These are phyloP conservation scores for Ligustrum vulgare DNA, from an alignment of 257 asterid species.

Conservation along the genomic window DNA sequence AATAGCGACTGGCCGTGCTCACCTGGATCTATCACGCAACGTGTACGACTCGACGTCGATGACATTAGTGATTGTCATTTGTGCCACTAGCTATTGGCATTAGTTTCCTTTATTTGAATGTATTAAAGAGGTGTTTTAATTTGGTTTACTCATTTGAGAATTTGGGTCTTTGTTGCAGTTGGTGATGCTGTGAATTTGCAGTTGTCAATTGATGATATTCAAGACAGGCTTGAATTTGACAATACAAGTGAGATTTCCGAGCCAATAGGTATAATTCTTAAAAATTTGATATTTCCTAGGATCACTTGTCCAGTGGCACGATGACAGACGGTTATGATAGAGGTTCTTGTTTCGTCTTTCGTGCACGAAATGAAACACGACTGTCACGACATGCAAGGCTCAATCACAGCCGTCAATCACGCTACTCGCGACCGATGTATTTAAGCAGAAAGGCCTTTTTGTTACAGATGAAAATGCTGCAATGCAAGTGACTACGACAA, in stretches of 20 bases:
- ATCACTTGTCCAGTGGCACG: not conserved
- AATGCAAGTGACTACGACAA: conserved; percentile 7
- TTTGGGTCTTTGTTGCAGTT: conserved; percentile 28
- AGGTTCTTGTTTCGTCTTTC: not conserved
- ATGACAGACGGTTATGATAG: not conserved
- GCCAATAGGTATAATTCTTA: conserved; percentile 13
- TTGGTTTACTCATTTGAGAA: not conserved
- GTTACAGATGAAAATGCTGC: conserved; percentile 1
- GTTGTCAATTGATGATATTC: conserved; percentile 33
- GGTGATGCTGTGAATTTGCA: conserved; percentile 42
- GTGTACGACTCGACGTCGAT: not conserved
- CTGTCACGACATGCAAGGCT: not conserved
- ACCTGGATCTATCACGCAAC: too few species aligned
- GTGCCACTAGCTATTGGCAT: too few species aligned
- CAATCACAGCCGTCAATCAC: not conserved
- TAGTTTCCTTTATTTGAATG: not conserved
- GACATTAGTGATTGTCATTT: not conserved
- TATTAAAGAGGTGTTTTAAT: too few species aligned
- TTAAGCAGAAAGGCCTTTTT: not conserved
- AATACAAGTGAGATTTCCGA: conserved; percentile 15
- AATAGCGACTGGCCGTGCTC: too few species aligned
- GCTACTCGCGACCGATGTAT: not conserved
- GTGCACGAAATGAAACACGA: not conserved
- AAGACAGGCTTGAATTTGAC: conserved; percentile 32
- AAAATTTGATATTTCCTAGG: not conserved